Conservation (phyloP, 108 stramenopile species). For the Mayamaea pseudoterrestris region DNA sequence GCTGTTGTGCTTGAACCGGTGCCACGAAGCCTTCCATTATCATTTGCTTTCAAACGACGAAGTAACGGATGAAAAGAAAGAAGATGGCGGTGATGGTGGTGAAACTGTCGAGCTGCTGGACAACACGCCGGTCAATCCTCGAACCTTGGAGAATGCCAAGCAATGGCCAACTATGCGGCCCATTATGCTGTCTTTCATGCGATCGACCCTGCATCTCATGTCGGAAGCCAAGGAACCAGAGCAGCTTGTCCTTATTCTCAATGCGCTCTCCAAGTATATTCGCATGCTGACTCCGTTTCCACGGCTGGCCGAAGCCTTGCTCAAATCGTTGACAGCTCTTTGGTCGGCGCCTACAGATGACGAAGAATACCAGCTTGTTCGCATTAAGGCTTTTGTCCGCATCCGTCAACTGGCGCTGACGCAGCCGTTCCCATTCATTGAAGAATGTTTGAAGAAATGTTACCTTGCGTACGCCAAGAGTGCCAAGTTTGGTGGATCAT, state of each 20-base stretch:
- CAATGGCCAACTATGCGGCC: constrained; percentile 40
- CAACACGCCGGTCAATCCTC: constrained; percentile 71
- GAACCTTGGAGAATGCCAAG: constrained; percentile 33
- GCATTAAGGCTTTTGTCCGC: constrained; percentile 81
- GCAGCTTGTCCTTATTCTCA: constrained; percentile 54
- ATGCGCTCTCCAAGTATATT: constrained; percentile 54
- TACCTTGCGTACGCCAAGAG: constrained; percentile 89
- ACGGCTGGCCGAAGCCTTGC: constrained; percentile 46
- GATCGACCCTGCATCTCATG: constrained; percentile 58
- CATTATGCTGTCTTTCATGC: constrained; percentile 56
- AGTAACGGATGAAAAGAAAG: constrained; percentile 2
- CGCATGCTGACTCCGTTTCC: constrained; percentile 82
- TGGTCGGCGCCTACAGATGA: constrained; percentile 77
- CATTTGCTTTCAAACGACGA: constrained; percentile 36
- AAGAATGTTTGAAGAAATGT: constrained; percentile 79
- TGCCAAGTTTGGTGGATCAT: constrained; percentile 70
- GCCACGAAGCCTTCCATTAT: constrained; percentile 60
- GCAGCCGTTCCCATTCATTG: constrained; percentile 88
- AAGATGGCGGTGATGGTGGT: constrained; percentile 18
- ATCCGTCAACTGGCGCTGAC: constrained; percentile 89
- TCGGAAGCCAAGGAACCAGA: constrained; percentile 73
- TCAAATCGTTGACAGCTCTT: constrained; percentile 58
- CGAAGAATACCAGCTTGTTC: constrained; percentile 71
- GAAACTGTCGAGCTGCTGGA: constrained; percentile 17
- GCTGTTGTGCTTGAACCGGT: constrained; percentile 47